Evolutionary conservation across 345 rosid species (phyloP).

Genomic region (Limnanthes douglasii): DNA sequence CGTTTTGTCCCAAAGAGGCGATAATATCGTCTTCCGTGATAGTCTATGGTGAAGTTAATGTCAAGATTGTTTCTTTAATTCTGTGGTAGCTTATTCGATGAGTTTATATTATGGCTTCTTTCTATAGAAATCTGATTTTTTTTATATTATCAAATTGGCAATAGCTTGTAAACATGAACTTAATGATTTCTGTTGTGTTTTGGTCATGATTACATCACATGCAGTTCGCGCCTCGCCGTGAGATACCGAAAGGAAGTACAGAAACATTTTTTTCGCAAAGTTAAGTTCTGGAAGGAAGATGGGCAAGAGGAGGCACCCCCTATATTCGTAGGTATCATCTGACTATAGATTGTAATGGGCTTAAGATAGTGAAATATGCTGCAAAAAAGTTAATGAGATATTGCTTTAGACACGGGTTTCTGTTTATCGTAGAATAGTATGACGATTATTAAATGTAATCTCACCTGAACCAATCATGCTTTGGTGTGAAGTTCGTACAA

Average conservation of each 20-base stretch:
- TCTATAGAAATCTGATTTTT: not conserved
- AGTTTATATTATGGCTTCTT: slow-evolving; percentile 6
- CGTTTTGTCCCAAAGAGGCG: slow-evolving; percentile 95
- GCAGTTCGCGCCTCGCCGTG: slow-evolving; percentile 92
- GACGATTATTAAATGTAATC: too few species aligned
- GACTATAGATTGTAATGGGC: slow-evolving; percentile 1
- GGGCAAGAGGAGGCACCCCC: slow-evolving; percentile 94
- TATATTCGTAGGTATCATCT: slow-evolving; percentile 90
- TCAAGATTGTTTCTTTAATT: too few species aligned
- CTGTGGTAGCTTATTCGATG: slow-evolving; percentile 8
- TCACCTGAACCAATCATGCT: too few species aligned
- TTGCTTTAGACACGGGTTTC: too few species aligned
- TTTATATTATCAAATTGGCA: not conserved
- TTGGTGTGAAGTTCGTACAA: too few species aligned
- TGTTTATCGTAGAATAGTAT: too few species aligned
- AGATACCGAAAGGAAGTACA: slow-evolving; percentile 79
- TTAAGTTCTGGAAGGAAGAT: slow-evolving; percentile 97
- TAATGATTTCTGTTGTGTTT: not conserved
- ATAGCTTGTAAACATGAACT: not conserved
- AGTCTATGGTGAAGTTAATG: slow-evolving; percentile 25
- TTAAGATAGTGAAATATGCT: not conserved
- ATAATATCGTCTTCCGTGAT: slow-evolving; percentile 94
- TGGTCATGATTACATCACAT: slow-evolving; percentile 1
- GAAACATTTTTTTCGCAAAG: slow-evolving; percentile 95
- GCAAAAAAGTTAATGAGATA: too few species aligned